Evolutionary conservation across 2,329 filamentous ascomycete genomes (phyloP), one percentile per base, ranked within the genome.

Genomic region (Sphaerulina populicola): DNA sequence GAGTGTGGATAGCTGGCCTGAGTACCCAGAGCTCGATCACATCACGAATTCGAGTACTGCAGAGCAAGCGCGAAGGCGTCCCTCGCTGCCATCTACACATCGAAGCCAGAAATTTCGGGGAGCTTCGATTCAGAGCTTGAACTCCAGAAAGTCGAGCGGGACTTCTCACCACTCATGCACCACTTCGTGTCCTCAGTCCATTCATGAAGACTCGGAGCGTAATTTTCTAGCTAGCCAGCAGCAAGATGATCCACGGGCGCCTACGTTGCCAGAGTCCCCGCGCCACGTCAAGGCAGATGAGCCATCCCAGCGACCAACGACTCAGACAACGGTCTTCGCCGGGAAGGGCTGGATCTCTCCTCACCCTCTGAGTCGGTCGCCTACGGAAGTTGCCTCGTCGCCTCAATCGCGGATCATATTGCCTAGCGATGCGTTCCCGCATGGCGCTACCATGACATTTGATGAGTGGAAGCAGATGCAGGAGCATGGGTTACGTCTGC

Each of bases 341-440:
- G 64, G 64, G 37, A 56, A 55, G 42, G 64, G 64, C 40, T 66
- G 64, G 64, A 66, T 66, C 37, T 63, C 63, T n/a, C 63, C 63
- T 7, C 64, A 66, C 31, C 64, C 64, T 5, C 56, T 66, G 2
- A 65, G 63, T 38, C 42, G 52, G 15, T 53, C 60, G 8, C 44
- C 57, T 0, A 54, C 52, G 2, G 52, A 54, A 5, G 11, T 55
- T 2, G 52, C 52, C 6, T 57, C 60, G 10, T 52, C 59, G 7
- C 58, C 57, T 29, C 59, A 63, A 44, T 59, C 60, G 6, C 55
- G 45, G 27, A 60, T 65, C 18, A 39, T 54, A 4, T 45, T 64
- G 11, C 60, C 59, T 1, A 47, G 51, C n/a, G 47, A 57, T 8
- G 54, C 54, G 21, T 49, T 35, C 9, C 42, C 53, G 6, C 46